Conservation (phyloP, 805 yeast species). For the Saturnispora quitensis region DNA sequence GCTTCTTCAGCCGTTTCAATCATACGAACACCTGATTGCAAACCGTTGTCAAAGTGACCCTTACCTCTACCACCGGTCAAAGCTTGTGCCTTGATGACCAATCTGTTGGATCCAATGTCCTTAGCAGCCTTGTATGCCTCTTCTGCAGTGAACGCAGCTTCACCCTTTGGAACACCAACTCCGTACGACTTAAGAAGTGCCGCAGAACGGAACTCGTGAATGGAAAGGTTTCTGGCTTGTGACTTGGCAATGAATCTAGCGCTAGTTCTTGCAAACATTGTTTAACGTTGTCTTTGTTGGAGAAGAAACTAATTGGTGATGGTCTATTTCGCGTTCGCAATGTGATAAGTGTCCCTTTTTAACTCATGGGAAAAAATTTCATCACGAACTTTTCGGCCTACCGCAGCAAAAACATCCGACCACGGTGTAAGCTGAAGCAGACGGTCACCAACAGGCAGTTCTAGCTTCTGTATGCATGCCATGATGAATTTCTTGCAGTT, state of each 20-base stretch:
- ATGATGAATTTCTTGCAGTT: neutral
- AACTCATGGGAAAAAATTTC: conserved; percentile 8
- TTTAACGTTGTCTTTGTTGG: neutral
- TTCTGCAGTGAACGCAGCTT: conserved; percentile 81
- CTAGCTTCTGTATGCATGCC: no score
- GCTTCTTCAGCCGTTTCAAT: conserved; percentile 82
- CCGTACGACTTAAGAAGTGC: conserved; percentile 73
- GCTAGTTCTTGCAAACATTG: conserved; percentile 6
- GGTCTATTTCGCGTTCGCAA: conserved; percentile 28
- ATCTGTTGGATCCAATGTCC: conserved; percentile 62
- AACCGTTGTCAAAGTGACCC: conserved; percentile 93
- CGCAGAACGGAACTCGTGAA: conserved; percentile 95
- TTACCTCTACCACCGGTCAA: conserved; percentile 99
- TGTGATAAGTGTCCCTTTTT: conserved; percentile 32
- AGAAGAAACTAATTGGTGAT: neutral
- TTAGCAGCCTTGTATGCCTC: conserved; percentile 82
- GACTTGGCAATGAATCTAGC: conserved; percentile 3
- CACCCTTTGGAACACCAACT: conserved; percentile 86
- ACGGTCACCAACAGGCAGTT: no score
- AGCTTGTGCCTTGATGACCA: conserved; percentile 97
- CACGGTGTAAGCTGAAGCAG: neutral
- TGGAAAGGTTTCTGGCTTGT: conserved; percentile 62
- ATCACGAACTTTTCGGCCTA: neutral
- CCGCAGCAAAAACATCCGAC: neutral
- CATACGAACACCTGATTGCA: conserved; percentile 93